Conservation (phyloP, 768 basidiomycete genomes). For the Pseudohyphozyma bogoriensis region DNA sequence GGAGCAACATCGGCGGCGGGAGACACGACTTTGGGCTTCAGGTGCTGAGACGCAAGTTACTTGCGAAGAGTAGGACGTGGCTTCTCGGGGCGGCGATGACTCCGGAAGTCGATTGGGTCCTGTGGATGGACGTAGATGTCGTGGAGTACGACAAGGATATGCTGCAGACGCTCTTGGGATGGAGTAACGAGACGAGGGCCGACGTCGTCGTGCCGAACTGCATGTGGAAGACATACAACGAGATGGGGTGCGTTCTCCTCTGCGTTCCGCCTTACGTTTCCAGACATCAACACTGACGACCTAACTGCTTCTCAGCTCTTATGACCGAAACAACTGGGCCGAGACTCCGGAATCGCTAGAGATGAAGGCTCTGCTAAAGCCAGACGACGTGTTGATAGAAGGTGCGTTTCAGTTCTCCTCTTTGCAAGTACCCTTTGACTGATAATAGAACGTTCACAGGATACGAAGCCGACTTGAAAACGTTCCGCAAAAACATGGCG, state of each 20-base stretch:
- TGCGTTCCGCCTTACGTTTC: too few relatives aligned
- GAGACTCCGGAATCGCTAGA: constrained; percentile 27
- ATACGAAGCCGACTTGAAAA: constrained; percentile 14
- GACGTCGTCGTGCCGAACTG: constrained; percentile 15
- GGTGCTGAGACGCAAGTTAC: not conserved
- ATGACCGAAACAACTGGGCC: constrained; percentile 32
- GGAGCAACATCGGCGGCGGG: constrained; percentile 5
- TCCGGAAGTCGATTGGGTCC: constrained; percentile 26
- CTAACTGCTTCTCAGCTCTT: constrained; percentile 5
- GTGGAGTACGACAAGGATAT: constrained; percentile 17
- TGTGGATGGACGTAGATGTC: constrained; percentile 31
- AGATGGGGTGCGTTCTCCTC: constrained; percentile 11
- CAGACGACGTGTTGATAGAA: constrained; percentile 23
- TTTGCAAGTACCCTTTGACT: too few relatives aligned
- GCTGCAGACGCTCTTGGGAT: constrained; percentile 18
- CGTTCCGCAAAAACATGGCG: constrained; percentile 26
- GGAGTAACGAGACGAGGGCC: constrained; percentile 1
- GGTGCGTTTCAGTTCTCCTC: constrained; percentile 6
- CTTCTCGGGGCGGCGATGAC: not conserved
- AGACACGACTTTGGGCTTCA: constrained; percentile 4
- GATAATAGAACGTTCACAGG: too few relatives aligned
- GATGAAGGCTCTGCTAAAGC: not conserved
- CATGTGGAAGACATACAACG: constrained; percentile 24
- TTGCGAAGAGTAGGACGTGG: constrained; percentile 17
- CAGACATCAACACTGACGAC: not conserved